A percentile compares a stretch with the other conserved stretches of the same genome.
Conservation (phyloP, 148 eudicot genomes). For the Camellia lanceoleosa region DNA sequence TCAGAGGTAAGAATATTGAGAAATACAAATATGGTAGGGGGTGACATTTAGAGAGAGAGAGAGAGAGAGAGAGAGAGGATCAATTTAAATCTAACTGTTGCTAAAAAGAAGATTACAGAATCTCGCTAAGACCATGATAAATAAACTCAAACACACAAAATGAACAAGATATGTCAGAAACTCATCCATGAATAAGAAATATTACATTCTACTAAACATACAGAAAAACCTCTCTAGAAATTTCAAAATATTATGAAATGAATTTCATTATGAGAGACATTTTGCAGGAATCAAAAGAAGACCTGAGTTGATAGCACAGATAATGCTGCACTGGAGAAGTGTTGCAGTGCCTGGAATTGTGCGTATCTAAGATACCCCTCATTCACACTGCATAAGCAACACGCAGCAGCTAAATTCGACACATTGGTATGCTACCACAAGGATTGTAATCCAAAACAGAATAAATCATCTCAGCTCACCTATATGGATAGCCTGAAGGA, state of each 20-base stretch:
- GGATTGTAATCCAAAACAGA: background rate
- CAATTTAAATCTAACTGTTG: background rate
- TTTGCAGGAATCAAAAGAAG: slow-evolving; percentile 31
- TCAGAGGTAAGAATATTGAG: slow-evolving; percentile 46
- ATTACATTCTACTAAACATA: background rate
- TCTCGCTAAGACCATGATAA: background rate
- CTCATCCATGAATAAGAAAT: background rate
- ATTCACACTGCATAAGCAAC: slow-evolving; percentile 66
- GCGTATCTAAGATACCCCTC: slow-evolving; percentile 95
- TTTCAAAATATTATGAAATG: background rate
- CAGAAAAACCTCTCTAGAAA: background rate
- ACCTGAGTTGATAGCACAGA: slow-evolving; percentile 99
- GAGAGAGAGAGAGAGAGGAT: background rate
- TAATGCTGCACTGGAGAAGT: slow-evolving; percentile 85
- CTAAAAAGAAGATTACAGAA: background rate
- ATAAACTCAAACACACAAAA: background rate
- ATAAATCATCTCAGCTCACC: slow-evolving; percentile 37
- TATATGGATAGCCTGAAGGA: slow-evolving; percentile 96
- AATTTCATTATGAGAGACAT: slow-evolving; percentile 1
- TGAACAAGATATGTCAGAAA: background rate
- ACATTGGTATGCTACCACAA: background rate
- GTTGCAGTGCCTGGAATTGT: slow-evolving; percentile 93
- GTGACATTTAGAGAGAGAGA: background rate
- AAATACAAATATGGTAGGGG: slow-evolving; percentile 21
- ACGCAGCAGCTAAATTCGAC: slow-evolving; percentile 6